A percentile compares a stretch with the other conserved stretches of the same genome.
Conservation (phyloP, 2,329 filamentous ascomycete species). For the Epichloe coenophiala region DNA sequence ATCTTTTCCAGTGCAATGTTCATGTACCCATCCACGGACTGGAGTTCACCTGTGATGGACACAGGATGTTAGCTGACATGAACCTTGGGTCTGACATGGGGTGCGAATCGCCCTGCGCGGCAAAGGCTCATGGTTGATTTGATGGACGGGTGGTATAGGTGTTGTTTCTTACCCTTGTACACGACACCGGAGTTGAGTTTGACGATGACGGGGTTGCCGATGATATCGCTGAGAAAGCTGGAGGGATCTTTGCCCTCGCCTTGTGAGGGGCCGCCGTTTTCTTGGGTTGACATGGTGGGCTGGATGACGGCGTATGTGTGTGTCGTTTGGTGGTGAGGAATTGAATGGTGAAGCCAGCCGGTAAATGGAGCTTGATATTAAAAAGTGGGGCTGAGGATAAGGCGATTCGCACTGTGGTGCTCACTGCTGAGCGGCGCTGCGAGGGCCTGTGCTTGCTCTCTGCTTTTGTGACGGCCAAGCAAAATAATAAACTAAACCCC, state of each 20-base stretch:
- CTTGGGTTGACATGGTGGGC: conserved; percentile 25
- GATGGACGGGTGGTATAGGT: neutral
- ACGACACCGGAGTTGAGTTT: conserved; percentile 98
- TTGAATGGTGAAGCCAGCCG: neutral
- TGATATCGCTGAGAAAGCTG: conserved; percentile 85
- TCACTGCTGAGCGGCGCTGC: neutral
- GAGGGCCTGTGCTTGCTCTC: too few relatives aligned
- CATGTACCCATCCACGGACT: conserved; percentile 98
- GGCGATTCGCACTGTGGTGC: neutral
- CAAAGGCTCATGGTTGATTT: too few relatives aligned
- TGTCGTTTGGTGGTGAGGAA: neutral
- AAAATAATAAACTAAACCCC: neutral
- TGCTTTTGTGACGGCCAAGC: too few relatives aligned
- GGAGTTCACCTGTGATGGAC: conserved; percentile 61
- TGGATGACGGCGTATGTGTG: neutral
- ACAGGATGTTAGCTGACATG: neutral
- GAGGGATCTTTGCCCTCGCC: conserved; percentile 82
- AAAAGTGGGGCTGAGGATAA: neutral
- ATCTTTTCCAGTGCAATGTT: conserved; percentile 97
- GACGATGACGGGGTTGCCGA: conserved; percentile 84
- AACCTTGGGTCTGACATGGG: neutral
- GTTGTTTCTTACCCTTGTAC: conserved; percentile 62
- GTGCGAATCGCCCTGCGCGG: neutral
- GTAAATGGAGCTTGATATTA: neutral
- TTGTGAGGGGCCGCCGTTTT: conserved; percentile 53